Base-by-base conservation (phyloP, 2,329 filamentous ascomycete species). In the Sclerotinia minor region DNA sequence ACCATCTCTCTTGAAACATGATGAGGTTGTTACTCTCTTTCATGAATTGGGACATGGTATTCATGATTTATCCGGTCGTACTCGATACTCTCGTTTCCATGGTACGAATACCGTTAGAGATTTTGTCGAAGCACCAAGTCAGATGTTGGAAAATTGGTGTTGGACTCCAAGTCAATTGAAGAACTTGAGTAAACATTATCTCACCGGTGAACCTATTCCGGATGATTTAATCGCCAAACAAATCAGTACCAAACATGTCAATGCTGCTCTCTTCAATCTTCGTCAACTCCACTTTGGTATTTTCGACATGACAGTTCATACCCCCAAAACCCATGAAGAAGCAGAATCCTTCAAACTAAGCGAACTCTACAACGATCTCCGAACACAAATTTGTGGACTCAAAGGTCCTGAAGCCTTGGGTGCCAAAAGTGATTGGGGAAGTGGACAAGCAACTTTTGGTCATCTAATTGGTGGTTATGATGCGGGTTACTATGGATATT, bases 401-500 rank as follows among this genome's bases (percentile, higher is more conserved):
- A 89, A 92, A 75, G 92, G 91, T 0, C 91, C 90, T 0, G 90
- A 93, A 75, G 85, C 83, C 29, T 79, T 87, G 15, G 89, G 88
- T 15, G 79, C 85, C 68, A 71, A 71, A 29, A 61, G 59, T 24
- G 69, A 83, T 69, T 93, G 90, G 90, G 91, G 90, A 52, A 85
- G 93, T 73, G 90, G 91, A 17, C 87, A 94, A 75, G 90, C 91
- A 7, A 92, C 88, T 0, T 94, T 95, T 75, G 91, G 91, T 21
- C 92, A 95, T 79, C 82, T 94, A 71, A 91, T 94, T 69, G 91
- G 91, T 65, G 92, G 92, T 2, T 95, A 95, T 75, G 92, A 94
- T 78, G 91, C 92, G 41, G 91, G 91, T 54, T 94, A 94, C 80
- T 95, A 95, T 78, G 87, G 87, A 73, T 90, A 90, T 76, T 80